Base-by-base conservation (phyloP, 495 filamentous ascomycete species). In the Rhypophila decipiens region DNA sequence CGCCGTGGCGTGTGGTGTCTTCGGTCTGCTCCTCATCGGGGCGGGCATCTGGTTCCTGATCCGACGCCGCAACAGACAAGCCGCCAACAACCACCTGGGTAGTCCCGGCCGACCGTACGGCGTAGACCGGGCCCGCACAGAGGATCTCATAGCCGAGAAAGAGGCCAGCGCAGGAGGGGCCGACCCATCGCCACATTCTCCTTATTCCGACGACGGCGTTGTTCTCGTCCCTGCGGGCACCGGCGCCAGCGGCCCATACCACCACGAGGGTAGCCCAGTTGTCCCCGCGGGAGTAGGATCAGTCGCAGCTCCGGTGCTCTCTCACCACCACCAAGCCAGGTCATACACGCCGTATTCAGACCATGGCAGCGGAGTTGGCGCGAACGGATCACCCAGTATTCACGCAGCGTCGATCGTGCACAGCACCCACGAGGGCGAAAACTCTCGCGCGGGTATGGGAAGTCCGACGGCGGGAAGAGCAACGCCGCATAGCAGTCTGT, bases 131-230 rank as follows among this genome's bases (percentile, higher is more conserved):
- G 38, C 42, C 49, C 53, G 57, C 40, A 44, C 52, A 33, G 55
- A 60, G 20, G 59, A 63, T 15, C 59, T 72, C 54, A 68, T 73
- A 33, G 56, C 54, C 42, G 65, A 70, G 47, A 74, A 75, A 57
- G 69, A 71, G 31, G 59, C 59, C 2, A 46, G 38, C 42, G 57
- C 51, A 2, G 59, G 50, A 10, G 60, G 48, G 5, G 56, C 56
- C 22, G 65, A 65, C 37, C 58, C 56, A 18, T 46, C 60, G 1
- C 66, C 70, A 8, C 59, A 62, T 34, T 67, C 64, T 5, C 54
- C 62, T 13, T 72, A 69, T 46, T 65, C 61, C 24, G 64, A 71
- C 56, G 58, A 67, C 46, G 64, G 59, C 31, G 45, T 44, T 17
- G 38, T 37, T 8, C 12, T 21, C 23, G 24, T 47, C 5, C 34